These are phyloP conservation scores for Talaromyces sp. DNA, from an alignment of 2,329 filamentous ascomycete genomes.

Conservation along the genomic window DNA sequence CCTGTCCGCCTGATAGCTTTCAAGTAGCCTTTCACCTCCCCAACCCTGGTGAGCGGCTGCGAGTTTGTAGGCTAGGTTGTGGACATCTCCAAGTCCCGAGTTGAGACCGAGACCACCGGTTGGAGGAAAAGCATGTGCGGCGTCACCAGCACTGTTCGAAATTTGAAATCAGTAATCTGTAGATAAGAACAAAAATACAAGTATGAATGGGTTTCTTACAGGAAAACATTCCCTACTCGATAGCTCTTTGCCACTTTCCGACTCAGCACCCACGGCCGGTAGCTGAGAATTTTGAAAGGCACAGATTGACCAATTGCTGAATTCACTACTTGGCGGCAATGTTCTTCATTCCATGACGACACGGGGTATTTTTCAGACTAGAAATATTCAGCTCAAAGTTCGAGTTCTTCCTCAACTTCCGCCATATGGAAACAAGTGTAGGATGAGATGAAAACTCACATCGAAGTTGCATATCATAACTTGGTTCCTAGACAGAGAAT, in stretches of 20 bases:
- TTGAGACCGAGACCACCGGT: conserved; percentile 54
- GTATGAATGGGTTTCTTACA: conserved; percentile 21
- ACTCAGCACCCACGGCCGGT: conserved; percentile 39
- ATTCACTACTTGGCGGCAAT: conserved; percentile 28
- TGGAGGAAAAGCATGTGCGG: conserved; percentile 52
- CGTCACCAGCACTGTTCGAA: conserved; percentile 44
- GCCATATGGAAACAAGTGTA: not conserved
- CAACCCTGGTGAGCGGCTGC: conserved; percentile 29
- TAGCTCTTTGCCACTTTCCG: conserved; percentile 39
- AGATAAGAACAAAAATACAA: too few species aligned
- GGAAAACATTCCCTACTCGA: conserved; percentile 30
- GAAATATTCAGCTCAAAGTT: too few species aligned
- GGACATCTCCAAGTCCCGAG: conserved; percentile 47
- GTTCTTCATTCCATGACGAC: conserved; percentile 31
- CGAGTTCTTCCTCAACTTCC: too few species aligned
- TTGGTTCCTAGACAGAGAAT: conserved; percentile 39
- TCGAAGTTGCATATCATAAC: conserved; percentile 45
- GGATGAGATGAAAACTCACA: conserved; percentile 18
- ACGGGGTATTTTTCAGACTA: conserved; percentile 32
- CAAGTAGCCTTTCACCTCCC: not conserved
- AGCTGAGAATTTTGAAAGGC: conserved; percentile 37
- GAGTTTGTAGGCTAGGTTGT: conserved; percentile 45
- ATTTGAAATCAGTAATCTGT: not conserved
- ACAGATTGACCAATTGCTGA: conserved; percentile 23
- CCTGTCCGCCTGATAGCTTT: too few species aligned